Base-by-base conservation (phyloP, 176 grass and related monocot genomes). In the Carex kokanica region DNA sequence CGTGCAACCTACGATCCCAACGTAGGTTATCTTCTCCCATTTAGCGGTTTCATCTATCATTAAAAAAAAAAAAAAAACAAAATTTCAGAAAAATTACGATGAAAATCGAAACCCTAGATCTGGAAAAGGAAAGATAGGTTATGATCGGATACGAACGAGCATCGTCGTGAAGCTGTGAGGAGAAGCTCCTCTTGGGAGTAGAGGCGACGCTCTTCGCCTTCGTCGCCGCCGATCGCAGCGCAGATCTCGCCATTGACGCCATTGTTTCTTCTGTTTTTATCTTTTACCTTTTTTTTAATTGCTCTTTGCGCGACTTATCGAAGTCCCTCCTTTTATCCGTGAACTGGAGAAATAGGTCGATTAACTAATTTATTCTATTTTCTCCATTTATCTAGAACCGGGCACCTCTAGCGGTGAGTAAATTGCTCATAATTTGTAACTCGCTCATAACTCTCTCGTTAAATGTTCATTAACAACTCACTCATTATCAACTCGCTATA, bases 11-110 rank as follows among this genome's bases (percentile, higher is more conserved):
- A 88, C 87, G 82, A 93, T 94, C 34, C 87, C 95, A 2, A 14
- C 84, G 69, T 91, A 93, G 31, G 95, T 95, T 77, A 94, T 95
- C 92, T 98, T 98, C 90, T 98, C 90, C 95, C 95, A 98, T 77
- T 95, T 95, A 38, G 92, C 91, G 57, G 95, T 88, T 84, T 95
- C 92, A 72, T 90, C 95, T 98, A 85, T 79, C 34, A 78, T 29
- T 77, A 53, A 62, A 31, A 45, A 25, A 74, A 24, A 17, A 82
- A 69, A 4, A 38, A 38, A 38, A n/a, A 8, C 0, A 57, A 78
- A 6, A 3, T 24, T 23, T 65, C n/a, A 72, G 69, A 41, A 60
- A 20, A 40, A 43, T 74, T 83, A 70, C 87, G 36, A 52, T 62
- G 3, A 38, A 25, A 60, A 82, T 49, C 58, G 29, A 69, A 64